Base-by-base conservation (phyloP, 2,329 filamentous ascomycete species). In the Endoconidiophora polonica region DNA sequence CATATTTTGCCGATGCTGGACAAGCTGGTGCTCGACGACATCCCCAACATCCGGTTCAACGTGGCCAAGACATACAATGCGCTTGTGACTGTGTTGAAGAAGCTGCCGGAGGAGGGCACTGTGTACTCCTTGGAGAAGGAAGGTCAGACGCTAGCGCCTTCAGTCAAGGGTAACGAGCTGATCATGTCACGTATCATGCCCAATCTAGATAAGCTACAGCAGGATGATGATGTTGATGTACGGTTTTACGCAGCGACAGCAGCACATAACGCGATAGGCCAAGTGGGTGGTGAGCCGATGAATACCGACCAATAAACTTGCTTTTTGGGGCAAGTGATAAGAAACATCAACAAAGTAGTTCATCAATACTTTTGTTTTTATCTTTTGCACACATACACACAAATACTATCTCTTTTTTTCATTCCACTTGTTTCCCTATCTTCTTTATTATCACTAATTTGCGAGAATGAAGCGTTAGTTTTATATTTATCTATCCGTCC, bases 11-110 rank as follows among this genome's bases (percentile, higher is more conserved):
- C 91, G 38, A 96, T 98, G 74, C 78, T 98, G 62, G 86, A 94
- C 66, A 86, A 90, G 69, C 83, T 98, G 49, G 86, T 93, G 48
- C 76, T 78, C 43, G 91, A 98, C 62, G 87, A 93, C 42, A 98
- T 98, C 55, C 91, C 91, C 57, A 98, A 98, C 69, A 98, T 98
- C 63, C 86, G 91, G 47, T 98, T 98, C 76, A 98, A 98, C 66
- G 91, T 98, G 44, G 91, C 91, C 58, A 98, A 98, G 72, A 96
- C 91, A 44, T 98, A 96, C 62, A 79, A 80, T 20, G 81, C 91
- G 47, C 71, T 98, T 53, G 87, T 96, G 60, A 81, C 84, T 58
- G 87, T 88, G n/a, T 74, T 98, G 60, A 87, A 90, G 66, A 83
- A 86, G 58, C 74, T 98, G 50, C 90, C 91, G 2, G 84, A 88